Evolutionary conservation across 2,329 filamentous ascomycete genomes (phyloP).

Genomic region (Sarocladium kiliense): DNA sequence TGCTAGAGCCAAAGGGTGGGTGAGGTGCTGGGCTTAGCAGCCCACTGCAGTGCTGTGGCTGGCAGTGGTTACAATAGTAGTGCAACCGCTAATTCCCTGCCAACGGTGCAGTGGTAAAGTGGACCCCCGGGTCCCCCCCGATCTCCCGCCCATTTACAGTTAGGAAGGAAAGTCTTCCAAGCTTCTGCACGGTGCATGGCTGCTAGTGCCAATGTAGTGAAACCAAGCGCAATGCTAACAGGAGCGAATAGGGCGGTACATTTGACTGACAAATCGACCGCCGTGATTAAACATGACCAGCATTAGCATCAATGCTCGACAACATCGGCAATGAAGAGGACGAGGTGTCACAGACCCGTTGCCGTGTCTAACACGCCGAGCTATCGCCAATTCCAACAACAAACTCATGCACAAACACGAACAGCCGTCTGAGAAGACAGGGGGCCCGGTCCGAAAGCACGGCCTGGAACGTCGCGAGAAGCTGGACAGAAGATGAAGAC

Average conservation of each 20-base stretch:
- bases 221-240: background rate
- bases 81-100: background rate
- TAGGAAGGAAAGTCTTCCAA: background rate
- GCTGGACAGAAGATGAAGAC: background rate
- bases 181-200: background rate
- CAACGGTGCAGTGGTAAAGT: background rate
- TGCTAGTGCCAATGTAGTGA: background rate
- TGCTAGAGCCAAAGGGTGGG: background rate
- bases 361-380: background rate
- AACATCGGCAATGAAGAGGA: no score
- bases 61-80: background rate
- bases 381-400: background rate
- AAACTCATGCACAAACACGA: background rate
- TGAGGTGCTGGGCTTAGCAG: background rate
- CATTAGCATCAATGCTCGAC: no score
- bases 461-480: conserved; percentile 3
- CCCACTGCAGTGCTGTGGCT: background rate
- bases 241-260: background rate
- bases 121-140: background rate
- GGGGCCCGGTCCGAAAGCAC: background rate
- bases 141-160: background rate
- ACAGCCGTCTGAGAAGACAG: background rate
- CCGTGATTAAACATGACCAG: no score
- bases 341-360: background rate
- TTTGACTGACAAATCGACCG: background rate